Base-by-base conservation (phyloP, 257 asterid species). In the Fraxinus cuspidata region DNA sequence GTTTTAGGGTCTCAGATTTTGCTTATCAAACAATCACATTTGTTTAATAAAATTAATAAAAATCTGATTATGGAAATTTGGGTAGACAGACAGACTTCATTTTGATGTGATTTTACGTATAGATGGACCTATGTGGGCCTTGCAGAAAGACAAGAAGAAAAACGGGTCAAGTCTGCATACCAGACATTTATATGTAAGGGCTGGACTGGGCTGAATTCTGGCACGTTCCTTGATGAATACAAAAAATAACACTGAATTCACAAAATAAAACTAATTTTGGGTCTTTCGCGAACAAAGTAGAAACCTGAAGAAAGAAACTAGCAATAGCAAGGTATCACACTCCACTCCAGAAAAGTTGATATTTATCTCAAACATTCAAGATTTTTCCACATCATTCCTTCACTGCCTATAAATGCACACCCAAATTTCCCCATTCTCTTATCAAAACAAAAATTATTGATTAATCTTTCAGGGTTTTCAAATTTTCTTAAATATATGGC, bases 351-450 rank as follows among this genome's bases (percentile, higher is more conserved):
- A 70, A 58, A 5, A 1, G 9, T 37, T 27, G 56, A 73, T 32
- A 35, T 3, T 25, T n/a, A 13, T 83, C 90, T 76, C 85, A 77
- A 77, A 67, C 81, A 11, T 85, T 90, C 94, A 77, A 4, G 90
- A 87, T 44, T 67, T 29, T 51, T 90, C 92, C 60, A 68, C 77
- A 65, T 28, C 18, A 4, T 63, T 63, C 34, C 74, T 83, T 32
- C 60, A 34, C 63, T 71, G 72, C 81, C 84, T 86, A 85, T 74
- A 72, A 63, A 3, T 2, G 1, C 74, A 6, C 71, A 0, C 31
- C 58, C 32, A 8, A 13, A 3, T 21, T 12, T 9, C 8, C 23
- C n/a, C 3, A 0, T 15, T 1, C 1, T n/a, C 12, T 9, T n/a
- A 6, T 53, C 4, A 56, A 21, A 2, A 58, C 1, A 21, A 58